Percentiles rank a stretch among this genome's conserved stretches.
phyloP scores from a whole-genome alignment of 2,329 filamentous ascomycete genomes.

The Coniochaeta prunicola region DNA sequence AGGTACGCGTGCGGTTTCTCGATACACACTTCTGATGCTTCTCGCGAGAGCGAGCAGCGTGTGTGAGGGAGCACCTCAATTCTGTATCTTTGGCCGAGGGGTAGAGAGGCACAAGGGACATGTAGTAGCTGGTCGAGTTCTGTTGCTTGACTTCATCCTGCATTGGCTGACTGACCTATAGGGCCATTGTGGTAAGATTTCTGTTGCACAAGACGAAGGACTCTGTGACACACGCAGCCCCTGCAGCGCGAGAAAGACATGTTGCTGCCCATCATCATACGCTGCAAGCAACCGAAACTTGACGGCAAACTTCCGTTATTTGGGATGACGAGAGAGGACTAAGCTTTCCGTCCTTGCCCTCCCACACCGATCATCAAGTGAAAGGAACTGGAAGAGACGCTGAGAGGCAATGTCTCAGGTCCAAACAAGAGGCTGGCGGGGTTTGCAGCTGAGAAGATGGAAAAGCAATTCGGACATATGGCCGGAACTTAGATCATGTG shows the following conservation, averaged over 20 bases:
- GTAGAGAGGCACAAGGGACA: no score
- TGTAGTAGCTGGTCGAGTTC: no score
- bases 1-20: not conserved
- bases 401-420: not conserved
- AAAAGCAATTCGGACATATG: not conserved
- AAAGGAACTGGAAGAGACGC: not conserved
- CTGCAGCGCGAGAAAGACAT: not conserved
- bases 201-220: not conserved
- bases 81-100: no score
- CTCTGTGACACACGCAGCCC: not conserved
- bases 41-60: no score
- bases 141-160: not conserved
- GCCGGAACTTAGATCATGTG: not conserved
- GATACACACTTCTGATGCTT: no score
- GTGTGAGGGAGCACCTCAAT: no score
- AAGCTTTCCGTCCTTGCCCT: not conserved
- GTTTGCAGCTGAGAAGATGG: not conserved
- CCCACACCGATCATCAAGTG: not conserved
- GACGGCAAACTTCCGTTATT: not conserved
- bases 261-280: not conserved
- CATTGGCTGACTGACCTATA: not conserved
- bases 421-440: not conserved
- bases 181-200: not conserved
- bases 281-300: not conserved
- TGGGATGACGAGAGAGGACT: not conserved